These are phyloP conservation scores for Ustilago sp. DNA, from an alignment of 1,284 basidiomycete genomes.

Conservation along the genomic window DNA sequence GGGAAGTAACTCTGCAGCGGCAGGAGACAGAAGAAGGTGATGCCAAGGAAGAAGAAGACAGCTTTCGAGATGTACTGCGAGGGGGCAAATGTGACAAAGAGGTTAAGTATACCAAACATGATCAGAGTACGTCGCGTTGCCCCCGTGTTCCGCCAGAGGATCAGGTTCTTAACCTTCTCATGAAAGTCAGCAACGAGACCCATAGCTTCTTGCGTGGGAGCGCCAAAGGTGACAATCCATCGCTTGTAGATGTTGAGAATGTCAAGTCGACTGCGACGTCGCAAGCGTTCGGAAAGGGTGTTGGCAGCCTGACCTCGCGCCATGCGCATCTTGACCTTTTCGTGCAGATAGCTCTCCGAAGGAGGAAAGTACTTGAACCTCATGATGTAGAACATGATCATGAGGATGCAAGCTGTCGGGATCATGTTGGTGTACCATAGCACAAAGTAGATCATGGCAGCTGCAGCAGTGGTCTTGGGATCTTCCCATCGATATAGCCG, in stretches of 20 bases:
- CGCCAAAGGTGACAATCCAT: slow-evolving; percentile 61
- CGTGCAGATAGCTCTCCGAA: slow-evolving; percentile 65
- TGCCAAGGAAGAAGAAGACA: slow-evolving; percentile 59
- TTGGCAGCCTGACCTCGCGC: slow-evolving; percentile 66
- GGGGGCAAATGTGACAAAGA: slow-evolving; percentile 60
- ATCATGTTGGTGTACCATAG: slow-evolving; percentile 68
- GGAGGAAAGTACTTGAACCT: slow-evolving; percentile 69
- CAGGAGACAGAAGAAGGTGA: slow-evolving; percentile 64
- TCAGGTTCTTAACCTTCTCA: slow-evolving; percentile 68
- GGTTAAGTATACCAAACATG: slow-evolving; percentile 50
- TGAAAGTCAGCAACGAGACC: slow-evolving; percentile 67
- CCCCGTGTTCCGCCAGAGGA: slow-evolving; percentile 66
- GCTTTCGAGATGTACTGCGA: slow-evolving; percentile 59
- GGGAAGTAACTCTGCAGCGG: slow-evolving; percentile 68
- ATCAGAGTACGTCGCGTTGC: slow-evolving; percentile 60
- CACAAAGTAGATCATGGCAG: slow-evolving; percentile 69
- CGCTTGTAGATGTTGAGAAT: slow-evolving; percentile 66
- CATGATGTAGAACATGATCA: slow-evolving; percentile 63
- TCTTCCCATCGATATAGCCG: slow-evolving; percentile 53
- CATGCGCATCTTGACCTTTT: slow-evolving; percentile 65
- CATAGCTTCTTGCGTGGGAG: slow-evolving; percentile 54
- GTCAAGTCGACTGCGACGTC: slow-evolving; percentile 64
- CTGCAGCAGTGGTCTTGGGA: slow-evolving; percentile 55
- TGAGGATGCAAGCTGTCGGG: slow-evolving; percentile 65
- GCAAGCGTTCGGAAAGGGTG: slow-evolving; percentile 62